Conservation (phyloP, 2,329 filamentous ascomycete genomes). For the Penicillium hesseltinei region DNA sequence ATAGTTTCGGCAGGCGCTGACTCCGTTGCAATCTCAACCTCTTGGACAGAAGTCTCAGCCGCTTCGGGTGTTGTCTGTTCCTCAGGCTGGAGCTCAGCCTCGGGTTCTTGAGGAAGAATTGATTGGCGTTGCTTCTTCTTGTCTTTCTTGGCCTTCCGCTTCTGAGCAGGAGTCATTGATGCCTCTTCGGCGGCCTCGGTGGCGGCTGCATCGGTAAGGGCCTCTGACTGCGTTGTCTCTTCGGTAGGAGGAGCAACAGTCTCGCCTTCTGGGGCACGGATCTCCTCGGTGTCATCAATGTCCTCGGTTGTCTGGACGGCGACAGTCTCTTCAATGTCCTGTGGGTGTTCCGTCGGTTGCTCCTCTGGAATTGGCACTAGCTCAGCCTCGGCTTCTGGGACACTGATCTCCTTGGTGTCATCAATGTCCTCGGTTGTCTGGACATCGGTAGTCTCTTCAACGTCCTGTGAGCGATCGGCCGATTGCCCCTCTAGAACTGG, state of each 20-base stretch:
- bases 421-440: background rate
- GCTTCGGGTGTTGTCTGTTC: background rate
- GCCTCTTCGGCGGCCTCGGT: background rate
- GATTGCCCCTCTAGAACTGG: slow-evolving; percentile 3
- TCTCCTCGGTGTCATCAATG: background rate
- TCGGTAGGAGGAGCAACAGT: background rate
- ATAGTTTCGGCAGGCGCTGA: background rate
- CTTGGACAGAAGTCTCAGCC: background rate
- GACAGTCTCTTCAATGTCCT: slow-evolving; percentile 1
- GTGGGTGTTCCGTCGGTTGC: background rate
- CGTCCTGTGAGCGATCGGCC: background rate
- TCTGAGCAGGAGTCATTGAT: slow-evolving; percentile 3
- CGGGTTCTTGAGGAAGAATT: slow-evolving; percentile 11
- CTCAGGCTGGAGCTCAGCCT: background rate
- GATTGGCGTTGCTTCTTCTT: slow-evolving; percentile 28
- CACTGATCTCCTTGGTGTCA: background rate
- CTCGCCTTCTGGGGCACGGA: background rate
- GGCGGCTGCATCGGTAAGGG: background rate
- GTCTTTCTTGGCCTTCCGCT: slow-evolving; percentile 26
- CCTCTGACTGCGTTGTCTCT: background rate
- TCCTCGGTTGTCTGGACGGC: background rate
- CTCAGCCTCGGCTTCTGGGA: background rate
- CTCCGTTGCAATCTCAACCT: background rate
- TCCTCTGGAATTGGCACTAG: background rate
- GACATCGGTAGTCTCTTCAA: slow-evolving; percentile 5